Conservation (phyloP, 768 basidiomycete species). For the Lepiota brunneoincarnata region DNA sequence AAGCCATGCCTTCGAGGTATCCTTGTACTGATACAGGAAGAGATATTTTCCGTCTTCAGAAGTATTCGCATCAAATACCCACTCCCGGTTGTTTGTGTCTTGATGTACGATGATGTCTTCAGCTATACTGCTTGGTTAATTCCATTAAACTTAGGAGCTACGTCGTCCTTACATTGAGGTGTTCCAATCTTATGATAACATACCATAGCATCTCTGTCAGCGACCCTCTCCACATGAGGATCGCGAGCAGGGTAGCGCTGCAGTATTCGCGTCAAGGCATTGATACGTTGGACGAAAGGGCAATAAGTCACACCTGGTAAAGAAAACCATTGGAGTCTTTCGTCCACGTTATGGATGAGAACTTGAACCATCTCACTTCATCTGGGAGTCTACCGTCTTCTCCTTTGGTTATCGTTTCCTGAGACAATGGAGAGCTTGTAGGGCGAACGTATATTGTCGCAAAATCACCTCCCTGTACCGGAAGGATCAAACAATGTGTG, state of each 20-base stretch:
- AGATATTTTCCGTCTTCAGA: constrained; percentile 69
- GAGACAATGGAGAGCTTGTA: constrained; percentile 54
- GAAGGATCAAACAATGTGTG: neutral
- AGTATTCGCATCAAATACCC: constrained; percentile 55
- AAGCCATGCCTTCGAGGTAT: constrained; percentile 55
- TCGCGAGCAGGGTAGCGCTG: constrained; percentile 48
- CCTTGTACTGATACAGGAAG: constrained; percentile 48
- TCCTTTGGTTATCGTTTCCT: constrained; percentile 21
- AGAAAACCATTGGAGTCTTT: constrained; percentile 81
- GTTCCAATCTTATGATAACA: constrained; percentile 77
- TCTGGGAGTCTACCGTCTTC: constrained; percentile 57
- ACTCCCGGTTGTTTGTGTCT: constrained; percentile 60
- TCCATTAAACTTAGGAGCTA: no score
- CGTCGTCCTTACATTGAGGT: constrained; percentile 48
- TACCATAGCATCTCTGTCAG: constrained; percentile 68
- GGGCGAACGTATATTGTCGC: constrained; percentile 65
- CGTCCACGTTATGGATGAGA: constrained; percentile 69
- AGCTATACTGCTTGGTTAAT: constrained; percentile 33
- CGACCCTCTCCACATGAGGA: constrained; percentile 23
- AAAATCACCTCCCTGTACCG: constrained; percentile 68
- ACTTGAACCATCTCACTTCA: constrained; percentile 72
- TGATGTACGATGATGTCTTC: constrained; percentile 66
- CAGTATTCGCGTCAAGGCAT: constrained; percentile 30
- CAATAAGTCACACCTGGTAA: constrained; percentile 51
- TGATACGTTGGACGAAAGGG: constrained; percentile 11